Percentiles rank a stretch among this genome's conserved stretches.
Evolutionary conservation across 805 yeast genomes (phyloP).

Genomic region (Kodamaea lidongshanica): DNA sequence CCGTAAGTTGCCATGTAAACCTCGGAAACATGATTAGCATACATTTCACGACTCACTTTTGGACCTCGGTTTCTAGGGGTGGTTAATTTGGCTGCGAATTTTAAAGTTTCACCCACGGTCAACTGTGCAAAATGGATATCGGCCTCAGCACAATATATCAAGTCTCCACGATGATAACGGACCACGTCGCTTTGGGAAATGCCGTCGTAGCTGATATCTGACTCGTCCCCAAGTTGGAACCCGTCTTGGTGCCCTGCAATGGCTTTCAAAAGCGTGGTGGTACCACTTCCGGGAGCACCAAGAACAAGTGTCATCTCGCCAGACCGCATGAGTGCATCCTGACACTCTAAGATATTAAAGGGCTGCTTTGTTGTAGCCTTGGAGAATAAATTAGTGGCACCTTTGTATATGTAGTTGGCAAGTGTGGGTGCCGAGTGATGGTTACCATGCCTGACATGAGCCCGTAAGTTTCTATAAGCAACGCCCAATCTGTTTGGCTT

Average conservation of each 20-base stretch:
- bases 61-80: constrained; percentile 34
- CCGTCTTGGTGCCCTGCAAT: constrained; percentile 35
- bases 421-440: constrained; percentile 62
- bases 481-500: constrained; percentile 56
- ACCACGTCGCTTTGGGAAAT: constrained; percentile 23
- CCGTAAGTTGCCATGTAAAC: constrained; percentile 36
- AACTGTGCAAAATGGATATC: constrained; percentile 54
- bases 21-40: constrained; percentile 16
- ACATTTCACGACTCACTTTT: constrained; percentile 23
- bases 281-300: constrained; percentile 40
- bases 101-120: constrained; percentile 50
- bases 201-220: constrained; percentile 31
- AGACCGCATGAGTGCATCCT: constrained; percentile 32
- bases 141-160: constrained; percentile 44
- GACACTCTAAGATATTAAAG: constrained; percentile 28
- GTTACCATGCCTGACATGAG: constrained; percentile 61
- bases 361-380: constrained; percentile 13
- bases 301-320: constrained; percentile 38
- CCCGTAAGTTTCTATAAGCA: constrained; percentile 52
- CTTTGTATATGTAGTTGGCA: constrained; percentile 31
- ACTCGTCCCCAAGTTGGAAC: constrained; percentile 27
- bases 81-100: constrained; percentile 49
- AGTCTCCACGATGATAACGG: constrained; percentile 31
- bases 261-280: constrained; percentile 36
- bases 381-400: constrained; percentile 13